Base-by-base conservation (phyloP, 2,329 filamentous ascomycete species). In the Paecilomyces niveus region DNA sequence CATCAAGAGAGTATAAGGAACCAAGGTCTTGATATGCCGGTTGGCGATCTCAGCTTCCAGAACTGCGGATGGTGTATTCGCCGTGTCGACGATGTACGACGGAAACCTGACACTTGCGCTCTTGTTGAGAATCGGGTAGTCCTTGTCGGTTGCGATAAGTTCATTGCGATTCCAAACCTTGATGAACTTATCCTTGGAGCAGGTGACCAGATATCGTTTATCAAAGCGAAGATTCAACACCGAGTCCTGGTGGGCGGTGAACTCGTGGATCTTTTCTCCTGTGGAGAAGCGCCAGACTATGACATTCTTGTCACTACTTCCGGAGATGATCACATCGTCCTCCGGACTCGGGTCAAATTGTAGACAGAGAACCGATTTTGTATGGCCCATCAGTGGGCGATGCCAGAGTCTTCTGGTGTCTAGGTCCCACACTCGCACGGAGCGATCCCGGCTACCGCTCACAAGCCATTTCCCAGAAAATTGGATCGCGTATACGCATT, bases 161-260 rank as follows among this genome's bases (percentile, higher is more conserved):
- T 85, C 80, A 18, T 79, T 82, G 4, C 94, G 86, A 71, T 93
- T 97, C 84, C 96, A 99, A 18, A 99, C 87, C 74, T 97, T 97
- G 80, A 99, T 96, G 0, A 89, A 89, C 73, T 92, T 95, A 74
- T 99, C 94, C 72, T 99, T 99, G 54, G 93, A 97, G 68, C 94
- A 97, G 0, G 94, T 99, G 11, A 97, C 91, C 3, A 99, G 81
- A 62, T 95, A 95, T 8, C 90, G 85, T 64, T 90, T 88, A 70
- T 97, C 92, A 65, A 97, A 99, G 61, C 90, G 85, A 58, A 99
- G 85, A 68, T 97, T 97, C 15, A 99, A 79, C 0, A 99, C 92
- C 0, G 93, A 96, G 73, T 99, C 94, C 31, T 81, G 79, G 71
- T 99, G 94, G 0, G 93, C 93, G 52, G 85, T 81, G 1, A 97